Evolutionary conservation across 257 asterid species (phyloP).

Genomic region (Pogostemon cablin): DNA sequence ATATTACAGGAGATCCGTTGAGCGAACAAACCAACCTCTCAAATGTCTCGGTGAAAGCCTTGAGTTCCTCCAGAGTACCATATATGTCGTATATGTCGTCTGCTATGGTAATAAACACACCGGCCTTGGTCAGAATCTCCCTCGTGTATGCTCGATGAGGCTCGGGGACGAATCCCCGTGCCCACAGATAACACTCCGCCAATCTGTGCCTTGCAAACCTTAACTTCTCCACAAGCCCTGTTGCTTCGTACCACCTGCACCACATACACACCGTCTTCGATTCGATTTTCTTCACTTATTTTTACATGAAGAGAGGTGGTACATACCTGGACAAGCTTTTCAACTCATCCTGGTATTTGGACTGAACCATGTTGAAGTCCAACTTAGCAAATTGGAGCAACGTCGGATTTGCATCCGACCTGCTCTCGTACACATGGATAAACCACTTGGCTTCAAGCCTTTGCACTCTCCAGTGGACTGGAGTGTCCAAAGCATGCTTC

Average conservation of each 20-base stretch:
- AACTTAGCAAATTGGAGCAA: constrained; percentile 40
- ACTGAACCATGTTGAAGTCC: constrained; percentile 46
- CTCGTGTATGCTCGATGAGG: constrained; percentile 36
- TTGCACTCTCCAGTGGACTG: constrained; percentile 56
- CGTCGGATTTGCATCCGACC: constrained; percentile 8
- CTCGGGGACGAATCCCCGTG: constrained; percentile 40
- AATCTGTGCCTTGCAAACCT: constrained; percentile 49
- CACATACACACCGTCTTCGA: no score
- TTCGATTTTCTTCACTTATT: not conserved
- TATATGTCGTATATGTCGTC: constrained; percentile 55
- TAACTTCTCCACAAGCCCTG: constrained; percentile 40
- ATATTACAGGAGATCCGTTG: no score
- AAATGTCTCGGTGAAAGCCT: constrained; percentile 40
- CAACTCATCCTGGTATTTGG: constrained; percentile 44
- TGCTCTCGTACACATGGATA: constrained; percentile 22
- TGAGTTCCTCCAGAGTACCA: constrained; percentile 56
- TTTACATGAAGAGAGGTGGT: not conserved
- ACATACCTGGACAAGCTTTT: constrained; percentile 42
- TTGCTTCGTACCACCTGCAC: constrained; percentile 47
- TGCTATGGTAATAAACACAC: constrained; percentile 29
- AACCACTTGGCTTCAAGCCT: constrained; percentile 56
- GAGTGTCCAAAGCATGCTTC: constrained; percentile 54
- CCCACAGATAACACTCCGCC: constrained; percentile 50
- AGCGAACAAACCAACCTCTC: constrained; percentile 35
- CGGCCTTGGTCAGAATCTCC: constrained; percentile 30